phyloP scores from a whole-genome alignment of 805 yeast genomes.

The Nematodospora valgi region DNA sequence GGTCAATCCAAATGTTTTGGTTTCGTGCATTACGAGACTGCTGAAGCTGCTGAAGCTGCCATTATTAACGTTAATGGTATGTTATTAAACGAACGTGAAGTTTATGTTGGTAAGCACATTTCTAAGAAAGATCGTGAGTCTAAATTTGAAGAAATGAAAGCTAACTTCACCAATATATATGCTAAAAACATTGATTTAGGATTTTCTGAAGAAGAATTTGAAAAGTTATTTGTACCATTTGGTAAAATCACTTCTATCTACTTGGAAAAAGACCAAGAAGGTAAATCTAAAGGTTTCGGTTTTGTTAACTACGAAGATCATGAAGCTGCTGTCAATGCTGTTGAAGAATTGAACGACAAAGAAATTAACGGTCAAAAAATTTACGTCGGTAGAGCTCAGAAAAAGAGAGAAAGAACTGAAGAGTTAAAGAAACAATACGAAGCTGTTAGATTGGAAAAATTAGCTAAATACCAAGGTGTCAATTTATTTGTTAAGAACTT shows the following conservation, averaged over 20 bases:
- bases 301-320: conserved; percentile 89
- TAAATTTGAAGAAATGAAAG: conserved; percentile 83
- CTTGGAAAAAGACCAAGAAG: conserved; percentile 77
- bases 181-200: conserved; percentile 84
- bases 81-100: conserved; percentile 94
- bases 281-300: conserved; percentile 93
- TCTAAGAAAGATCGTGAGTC: conserved; percentile 92
- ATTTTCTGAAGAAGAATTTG: conserved; percentile 66
- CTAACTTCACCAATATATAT: conserved; percentile 93
- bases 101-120: conserved; percentile 91
- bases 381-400: conserved; percentile 98
- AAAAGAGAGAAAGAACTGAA: conserved; percentile 95
- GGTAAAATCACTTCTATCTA: conserved; percentile 84
- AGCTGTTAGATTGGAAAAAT: conserved; percentile 84
- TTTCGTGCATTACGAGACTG: conserved; percentile 92
- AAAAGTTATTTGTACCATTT: conserved; percentile 62
- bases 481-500: conserved; percentile 95
- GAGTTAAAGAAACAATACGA: conserved; percentile 95
- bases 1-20: conserved; percentile 96
- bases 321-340: conserved; percentile 85
- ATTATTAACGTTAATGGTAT: conserved; percentile 97
- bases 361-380: conserved; percentile 83
- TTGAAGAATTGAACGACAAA: conserved; percentile 83
- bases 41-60: conserved; percentile 90
- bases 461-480: conserved; percentile 94